Base-by-base conservation (phyloP, 2,329 filamentous ascomycete genomes). In the Venturia carpophila region DNA sequence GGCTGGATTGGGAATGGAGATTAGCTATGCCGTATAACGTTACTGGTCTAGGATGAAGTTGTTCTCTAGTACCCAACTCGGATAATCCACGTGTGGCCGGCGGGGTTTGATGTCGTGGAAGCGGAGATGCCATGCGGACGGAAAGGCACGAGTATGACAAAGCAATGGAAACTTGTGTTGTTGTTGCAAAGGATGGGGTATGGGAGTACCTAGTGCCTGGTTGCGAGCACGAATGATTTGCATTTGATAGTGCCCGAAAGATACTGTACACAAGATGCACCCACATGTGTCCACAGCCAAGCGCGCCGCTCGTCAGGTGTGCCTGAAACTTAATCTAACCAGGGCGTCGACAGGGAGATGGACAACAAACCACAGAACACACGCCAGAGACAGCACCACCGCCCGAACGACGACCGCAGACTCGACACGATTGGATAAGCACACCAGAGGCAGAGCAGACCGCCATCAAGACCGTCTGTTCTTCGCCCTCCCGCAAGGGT, bases 381-480 rank as follows among this genome's bases (percentile, higher is more conserved):
- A 17, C 30, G 7, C 11, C 15, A 3, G 11, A 1, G 17, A 37
- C 27, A 58, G 3, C 52, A 58, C 5, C 27, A n/a, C 3, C 30
- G 13, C 27, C 24, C 30, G 30, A 34, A 34, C 30, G 19, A 58
- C 52, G 1, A 9, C 52, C 3, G 30, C n/a, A 58, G 17, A 19
- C 2, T 37, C 15, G 19, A 37, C 27, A 37, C 15, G 27, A 58
- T 58, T 37, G 52, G 5, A 34, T 11, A 37, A 37, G 52, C 30
- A 30, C 30, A 11, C 1, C 39, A 61, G 10, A 42, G 5, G n/a
- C 34, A 7, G 3, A 39, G 30, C 19, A 39, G 56, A 39, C 39
- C 37, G 42, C 42, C 43, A 39, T 39, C n/a, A 61, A 61, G 60
- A 41, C 37, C 37, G 42, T 61, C 42, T 61, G 43, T 42, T 42